Conservation (phyloP, 129 eudicot genomes). For the Pittosporum tobira region DNA sequence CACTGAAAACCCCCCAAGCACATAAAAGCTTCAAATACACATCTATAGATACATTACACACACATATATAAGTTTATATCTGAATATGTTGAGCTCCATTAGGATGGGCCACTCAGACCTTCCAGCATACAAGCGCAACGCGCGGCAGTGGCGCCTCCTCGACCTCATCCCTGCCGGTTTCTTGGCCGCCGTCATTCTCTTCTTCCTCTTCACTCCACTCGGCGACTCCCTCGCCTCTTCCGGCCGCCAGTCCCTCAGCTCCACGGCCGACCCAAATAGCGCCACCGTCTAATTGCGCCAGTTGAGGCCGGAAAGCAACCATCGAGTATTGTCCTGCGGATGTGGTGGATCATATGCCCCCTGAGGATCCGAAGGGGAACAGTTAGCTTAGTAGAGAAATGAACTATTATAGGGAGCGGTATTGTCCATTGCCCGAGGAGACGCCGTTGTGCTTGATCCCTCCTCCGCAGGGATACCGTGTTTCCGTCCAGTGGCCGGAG, state of each 20-base stretch:
- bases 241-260: conserved; percentile 58
- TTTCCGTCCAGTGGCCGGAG: conserved; percentile 91
- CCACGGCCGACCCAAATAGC: conserved; percentile 66
- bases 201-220: conserved; percentile 77
- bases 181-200: conserved; percentile 61
- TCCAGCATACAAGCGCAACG: conserved; percentile 56
- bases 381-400: conserved; percentile 85
- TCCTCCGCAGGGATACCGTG: conserved; percentile 66
- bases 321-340: conserved; percentile 61
- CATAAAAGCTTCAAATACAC: no score
- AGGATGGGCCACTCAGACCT: conserved; percentile 90
- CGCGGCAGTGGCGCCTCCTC: conserved; percentile 62
- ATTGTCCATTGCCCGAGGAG: conserved; percentile 70
- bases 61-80: no score
- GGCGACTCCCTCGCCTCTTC: conserved; percentile 92
- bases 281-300: conserved; percentile 34
- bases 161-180: conserved; percentile 57
- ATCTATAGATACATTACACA: no score
- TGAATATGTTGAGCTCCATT: no score
- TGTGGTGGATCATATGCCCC: conserved; percentile 87
- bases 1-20: no score
- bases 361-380: conserved; percentile 87
- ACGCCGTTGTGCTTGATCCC: conserved; percentile 83
- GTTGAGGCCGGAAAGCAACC: conserved; percentile 42
- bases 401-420: conserved; percentile 86